These are phyloP conservation scores for Salvia miltiorrhiza DNA, from an alignment of 257 asterid genomes.

Conservation along the genomic window DNA sequence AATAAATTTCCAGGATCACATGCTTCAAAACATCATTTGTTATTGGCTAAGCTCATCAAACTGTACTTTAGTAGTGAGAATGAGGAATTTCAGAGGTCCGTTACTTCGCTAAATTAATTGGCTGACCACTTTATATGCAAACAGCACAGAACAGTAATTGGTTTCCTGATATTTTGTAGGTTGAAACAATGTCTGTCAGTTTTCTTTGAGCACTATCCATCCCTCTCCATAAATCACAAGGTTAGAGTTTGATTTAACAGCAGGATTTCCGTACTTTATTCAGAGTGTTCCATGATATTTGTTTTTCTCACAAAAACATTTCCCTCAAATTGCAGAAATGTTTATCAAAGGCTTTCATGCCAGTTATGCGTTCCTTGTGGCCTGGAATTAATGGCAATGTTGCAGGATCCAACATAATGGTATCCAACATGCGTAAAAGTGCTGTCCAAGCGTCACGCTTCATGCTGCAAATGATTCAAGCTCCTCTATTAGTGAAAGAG, in stretches of 20 bases:
- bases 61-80: slow-evolving; percentile 61
- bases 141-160: slow-evolving; percentile 6
- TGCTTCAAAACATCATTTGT: slow-evolving; percentile 48
- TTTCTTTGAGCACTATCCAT: slow-evolving; percentile 93
- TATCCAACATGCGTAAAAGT: slow-evolving; percentile 82
- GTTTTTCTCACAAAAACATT: not conserved
- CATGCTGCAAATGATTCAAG: slow-evolving; percentile 96
- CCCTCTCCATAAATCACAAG: slow-evolving; percentile 84
- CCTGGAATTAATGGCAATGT: slow-evolving; percentile 75
- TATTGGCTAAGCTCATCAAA: slow-evolving; percentile 66
- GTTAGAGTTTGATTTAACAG: slow-evolving; percentile 33
- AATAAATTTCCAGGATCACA: slow-evolving; percentile 48
- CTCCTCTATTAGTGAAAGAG: slow-evolving; percentile 55
- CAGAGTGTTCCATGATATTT: not conserved
- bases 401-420: slow-evolving; percentile 50
- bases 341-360: slow-evolving; percentile 72
- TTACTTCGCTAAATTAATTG: slow-evolving; percentile 17
- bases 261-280: slow-evolving; percentile 1
- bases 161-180: slow-evolving; percentile 40
- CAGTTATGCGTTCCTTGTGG: slow-evolving; percentile 84
- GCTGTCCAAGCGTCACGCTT: slow-evolving; percentile 91
- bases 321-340: slow-evolving; percentile 57
- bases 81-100: slow-evolving; percentile 58
- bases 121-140: not conserved
- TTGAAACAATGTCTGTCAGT: slow-evolving; percentile 87